These are phyloP conservation scores for Boletales sp. DNA, from an alignment of 768 basidiomycete species.

Conservation along the genomic window DNA sequence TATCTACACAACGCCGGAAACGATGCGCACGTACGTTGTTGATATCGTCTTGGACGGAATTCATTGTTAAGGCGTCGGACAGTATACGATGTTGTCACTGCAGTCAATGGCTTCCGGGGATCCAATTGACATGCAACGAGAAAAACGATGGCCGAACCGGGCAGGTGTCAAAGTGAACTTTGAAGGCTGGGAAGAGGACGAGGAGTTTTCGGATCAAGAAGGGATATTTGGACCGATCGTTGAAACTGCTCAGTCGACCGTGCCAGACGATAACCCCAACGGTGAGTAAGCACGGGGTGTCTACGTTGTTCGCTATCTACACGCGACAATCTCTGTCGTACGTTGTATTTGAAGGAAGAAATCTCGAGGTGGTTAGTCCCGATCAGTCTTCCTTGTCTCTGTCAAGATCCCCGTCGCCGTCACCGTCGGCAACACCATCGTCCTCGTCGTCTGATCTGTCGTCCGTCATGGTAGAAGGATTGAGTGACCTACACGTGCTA, in stretches of 20 bases:
- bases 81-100: conserved; percentile 72
- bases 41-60: neutral
- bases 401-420: conserved; percentile 17
- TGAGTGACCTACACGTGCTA: conserved; percentile 45
- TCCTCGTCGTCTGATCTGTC: conserved; percentile 80
- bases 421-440: conserved; percentile 34
- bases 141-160: conserved; percentile 74
- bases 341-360: conserved; percentile 1
- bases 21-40: conserved; percentile 69
- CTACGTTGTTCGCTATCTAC: neutral
- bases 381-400: conserved; percentile 31
- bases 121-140: conserved; percentile 70
- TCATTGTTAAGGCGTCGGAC: conserved; percentile 1
- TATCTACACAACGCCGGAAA: conserved; percentile 84
- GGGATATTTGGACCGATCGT: conserved; percentile 30
- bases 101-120: conserved; percentile 72
- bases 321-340: conserved; percentile 3
- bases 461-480: conserved; percentile 50
- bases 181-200: conserved; percentile 56
- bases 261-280: conserved; percentile 2
- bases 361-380: neutral
- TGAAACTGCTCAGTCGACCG: conserved; percentile 8
- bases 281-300: neutral
- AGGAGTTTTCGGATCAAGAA: conserved; percentile 43
- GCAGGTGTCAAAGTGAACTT: conserved; percentile 56